phyloP scores from a whole-genome alignment of 2,329 filamentous ascomycete species.

The Thielaviopsis ethacetica region DNA sequence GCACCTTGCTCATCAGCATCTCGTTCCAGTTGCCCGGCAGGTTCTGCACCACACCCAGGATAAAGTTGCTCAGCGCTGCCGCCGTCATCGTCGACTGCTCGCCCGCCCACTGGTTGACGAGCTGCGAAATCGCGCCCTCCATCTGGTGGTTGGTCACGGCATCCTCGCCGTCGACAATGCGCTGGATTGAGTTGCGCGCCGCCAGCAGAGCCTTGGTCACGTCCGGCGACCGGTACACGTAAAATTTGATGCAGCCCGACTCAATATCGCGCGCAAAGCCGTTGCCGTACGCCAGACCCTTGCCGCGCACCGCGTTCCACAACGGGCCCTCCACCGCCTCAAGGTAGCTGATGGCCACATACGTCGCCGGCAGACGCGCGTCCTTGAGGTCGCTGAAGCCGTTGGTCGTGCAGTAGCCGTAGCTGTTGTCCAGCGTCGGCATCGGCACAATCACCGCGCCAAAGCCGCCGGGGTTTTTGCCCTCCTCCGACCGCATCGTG shows the following conservation, averaged over 20 bases:
- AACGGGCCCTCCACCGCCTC: conserved; percentile 87
- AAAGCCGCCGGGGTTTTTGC: conserved; percentile 55
- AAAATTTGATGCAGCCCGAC: conserved; percentile 65
- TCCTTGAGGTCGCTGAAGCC: conserved; percentile 64
- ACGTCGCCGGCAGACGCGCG: conserved; percentile 62
- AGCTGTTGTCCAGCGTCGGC: conserved; percentile 84
- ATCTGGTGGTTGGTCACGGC: conserved; percentile 67
- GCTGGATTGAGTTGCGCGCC: conserved; percentile 56
- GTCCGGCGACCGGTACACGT: conserved; percentile 80
- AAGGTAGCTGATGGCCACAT: conserved; percentile 81
- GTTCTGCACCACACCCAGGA: conserved; percentile 61
- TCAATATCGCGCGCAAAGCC: conserved; percentile 64
- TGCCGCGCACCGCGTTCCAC: conserved; percentile 85
- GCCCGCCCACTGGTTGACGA: conserved; percentile 74
- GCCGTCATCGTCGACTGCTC: conserved; percentile 73
- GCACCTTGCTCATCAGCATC: conserved; percentile 59
- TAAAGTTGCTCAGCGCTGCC: conserved; percentile 71
- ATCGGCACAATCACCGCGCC: conserved; percentile 73
- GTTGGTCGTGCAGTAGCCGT: conserved; percentile 56
- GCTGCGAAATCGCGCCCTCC: conserved; percentile 77
- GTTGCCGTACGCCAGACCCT: conserved; percentile 81
- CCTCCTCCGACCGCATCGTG: conserved; percentile 58
- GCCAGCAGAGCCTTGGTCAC: conserved; percentile 72
- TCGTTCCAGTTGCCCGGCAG: conserved; percentile 65
- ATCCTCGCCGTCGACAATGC: conserved; percentile 54